Evolutionary conservation across 2,329 filamentous ascomycete species (phyloP).

Genomic region (Aureobasidium sp.): DNA sequence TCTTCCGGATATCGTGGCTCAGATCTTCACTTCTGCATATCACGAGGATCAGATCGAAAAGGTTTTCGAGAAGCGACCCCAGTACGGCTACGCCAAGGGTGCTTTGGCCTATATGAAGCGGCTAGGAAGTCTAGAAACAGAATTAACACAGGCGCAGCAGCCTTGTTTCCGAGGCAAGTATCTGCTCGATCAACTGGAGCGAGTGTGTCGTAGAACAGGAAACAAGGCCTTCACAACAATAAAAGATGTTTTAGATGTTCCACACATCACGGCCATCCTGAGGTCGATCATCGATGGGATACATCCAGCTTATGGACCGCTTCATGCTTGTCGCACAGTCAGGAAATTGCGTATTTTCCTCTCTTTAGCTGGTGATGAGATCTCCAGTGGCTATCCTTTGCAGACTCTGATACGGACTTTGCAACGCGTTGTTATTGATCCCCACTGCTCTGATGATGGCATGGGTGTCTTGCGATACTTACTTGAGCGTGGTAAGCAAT

Average conservation of each 20-base stretch:
- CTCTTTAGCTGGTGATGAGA: constrained; percentile 65
- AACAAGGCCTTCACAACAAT: constrained; percentile 67
- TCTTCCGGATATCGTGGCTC: constrained; percentile 69
- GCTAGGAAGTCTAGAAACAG: constrained; percentile 58
- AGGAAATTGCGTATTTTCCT: constrained; percentile 79
- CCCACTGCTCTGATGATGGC: constrained; percentile 84
- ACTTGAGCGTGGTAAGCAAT: constrained; percentile 57
- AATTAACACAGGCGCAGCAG: constrained; percentile 72
- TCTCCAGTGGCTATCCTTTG: constrained; percentile 70
- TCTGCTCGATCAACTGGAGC: constrained; percentile 65
- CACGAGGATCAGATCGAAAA: constrained; percentile 69
- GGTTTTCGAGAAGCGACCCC: constrained; percentile 28
- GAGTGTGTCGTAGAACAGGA: constrained; percentile 67
- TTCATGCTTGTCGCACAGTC: constrained; percentile 80
- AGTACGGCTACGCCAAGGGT: constrained; percentile 54
- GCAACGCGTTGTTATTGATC: constrained; percentile 69
- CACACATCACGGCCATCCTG: constrained; percentile 37
- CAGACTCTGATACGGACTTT: constrained; percentile 85
- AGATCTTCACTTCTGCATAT: constrained; percentile 64
- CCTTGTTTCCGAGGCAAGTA: constrained; percentile 77
- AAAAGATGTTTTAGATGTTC: constrained; percentile 22
- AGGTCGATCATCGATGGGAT: constrained; percentile 75
- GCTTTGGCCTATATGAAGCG: constrained; percentile 63
- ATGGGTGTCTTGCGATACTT: constrained; percentile 83
- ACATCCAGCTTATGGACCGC: constrained; percentile 72